Evolutionary conservation across 2,329 filamentous ascomycete genomes (phyloP), one percentile per base, ranked within the genome.

Genomic region (Rutstroemia sp.): DNA sequence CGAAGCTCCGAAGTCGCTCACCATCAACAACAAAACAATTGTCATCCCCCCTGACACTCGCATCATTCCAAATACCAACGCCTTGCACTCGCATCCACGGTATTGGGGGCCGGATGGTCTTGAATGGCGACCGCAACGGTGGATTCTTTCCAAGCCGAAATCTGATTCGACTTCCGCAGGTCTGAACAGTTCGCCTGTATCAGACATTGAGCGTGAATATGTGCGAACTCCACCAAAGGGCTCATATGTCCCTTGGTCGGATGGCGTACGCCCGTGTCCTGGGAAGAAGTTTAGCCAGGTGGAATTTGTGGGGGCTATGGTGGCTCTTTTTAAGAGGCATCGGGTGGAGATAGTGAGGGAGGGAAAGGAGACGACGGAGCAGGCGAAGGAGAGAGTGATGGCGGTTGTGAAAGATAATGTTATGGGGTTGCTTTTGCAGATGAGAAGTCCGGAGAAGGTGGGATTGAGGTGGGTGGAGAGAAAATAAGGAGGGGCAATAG

Each of bases 271-370:
- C 25, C 34, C 61, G 6, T 66, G 61, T 49, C 62, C 62, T 0
- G 60, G 62, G 5, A 63, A 60, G 47, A 62, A 62, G 16, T 63
- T 63, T 21, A 51, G 59, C 5, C 57, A 61, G 42, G 62, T 66
- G 5, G 62, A 66, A 46, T 63, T 64, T 50, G 59, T 62, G 8
- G 59, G 62, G 23, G 61, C 59, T 14, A 58, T 63, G 34, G 44
- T 54, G 25, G 34, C 34, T 5, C n/a, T 54, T 7, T 54, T 54
- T 25, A 41, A 49, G 16, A 52, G 54, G 16, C 27, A 62, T 55
- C 37, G 38, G 14, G 58, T 55, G 1, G 44, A 49, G 14, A 37
- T 57, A 7, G 53, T 58, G 8, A 5, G 42, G 3, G 45, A 57
- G 3, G 34, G 39, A 5, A 37, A 23, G 1, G 37, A 54, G 34